A percentile compares a stretch with the other conserved stretches of the same genome.
phyloP scores from a whole-genome alignment of 2,329 filamentous ascomycete genomes.

The Diplocarpon mali region DNA sequence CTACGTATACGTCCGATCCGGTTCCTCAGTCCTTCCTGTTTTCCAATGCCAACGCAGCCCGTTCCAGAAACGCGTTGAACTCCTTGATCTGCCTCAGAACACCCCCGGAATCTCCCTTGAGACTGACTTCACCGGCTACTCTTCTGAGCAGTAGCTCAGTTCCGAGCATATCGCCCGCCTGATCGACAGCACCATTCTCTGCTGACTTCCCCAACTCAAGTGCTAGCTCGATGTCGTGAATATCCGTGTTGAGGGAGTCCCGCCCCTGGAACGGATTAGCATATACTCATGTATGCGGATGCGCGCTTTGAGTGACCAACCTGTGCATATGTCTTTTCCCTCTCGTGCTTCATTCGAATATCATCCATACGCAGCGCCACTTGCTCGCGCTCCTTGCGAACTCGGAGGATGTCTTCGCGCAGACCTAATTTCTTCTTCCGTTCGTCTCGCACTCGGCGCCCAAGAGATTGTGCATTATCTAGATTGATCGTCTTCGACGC shows the following conservation, averaged over 20 bases:
- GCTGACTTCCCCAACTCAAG: slow-evolving; percentile 39
- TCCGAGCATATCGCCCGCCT: slow-evolving; percentile 41
- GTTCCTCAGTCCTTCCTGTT: slow-evolving; percentile 11
- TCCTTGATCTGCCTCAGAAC: slow-evolving; percentile 44
- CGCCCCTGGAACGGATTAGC: slow-evolving; percentile 30
- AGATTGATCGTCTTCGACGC: slow-evolving; percentile 42
- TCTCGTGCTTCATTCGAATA: slow-evolving; percentile 48
- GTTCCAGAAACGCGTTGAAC: slow-evolving; percentile 54
- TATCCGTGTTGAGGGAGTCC: slow-evolving; percentile 40
- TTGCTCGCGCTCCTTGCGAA: slow-evolving; percentile 49
- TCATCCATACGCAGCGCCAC: slow-evolving; percentile 53
- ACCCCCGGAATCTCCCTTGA: slow-evolving; percentile 38
- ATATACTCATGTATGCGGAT: neutral
- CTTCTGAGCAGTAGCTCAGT: slow-evolving; percentile 46
- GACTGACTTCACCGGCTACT: slow-evolving; percentile 43
- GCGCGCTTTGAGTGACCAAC: slow-evolving; percentile 29
- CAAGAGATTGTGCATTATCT: slow-evolving; percentile 45
- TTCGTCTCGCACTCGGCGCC: slow-evolving; percentile 44
- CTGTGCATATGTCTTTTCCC: slow-evolving; percentile 39
- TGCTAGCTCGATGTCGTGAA: slow-evolving; percentile 52
- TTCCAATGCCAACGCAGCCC: slow-evolving; percentile 46
- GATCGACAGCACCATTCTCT: slow-evolving; percentile 37
- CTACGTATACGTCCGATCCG: slow-evolving; percentile 1
- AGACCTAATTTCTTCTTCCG: slow-evolving; percentile 45
- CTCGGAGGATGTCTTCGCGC: slow-evolving; percentile 47